Percentiles rank a stretch among this genome's conserved stretches.
Conservation (phyloP, 202 grass and related monocot genomes). For the Cymbopogon flexuosus region DNA sequence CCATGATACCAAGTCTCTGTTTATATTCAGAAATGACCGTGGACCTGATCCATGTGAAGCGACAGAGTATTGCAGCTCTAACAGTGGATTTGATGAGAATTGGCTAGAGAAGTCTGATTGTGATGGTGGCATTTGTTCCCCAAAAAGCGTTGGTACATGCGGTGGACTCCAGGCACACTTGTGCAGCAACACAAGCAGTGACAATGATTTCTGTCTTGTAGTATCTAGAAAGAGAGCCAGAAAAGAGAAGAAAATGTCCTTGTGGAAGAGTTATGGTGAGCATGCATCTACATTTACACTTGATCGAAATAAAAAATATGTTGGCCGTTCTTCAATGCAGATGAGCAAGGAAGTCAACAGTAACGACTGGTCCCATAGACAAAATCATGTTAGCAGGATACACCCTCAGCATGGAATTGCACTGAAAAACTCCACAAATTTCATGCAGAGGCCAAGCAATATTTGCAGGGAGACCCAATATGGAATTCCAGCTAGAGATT, state of each 20-base stretch:
- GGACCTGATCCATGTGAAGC: slow-evolving; percentile 27
- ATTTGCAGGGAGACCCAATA: background rate
- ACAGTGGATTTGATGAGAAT: slow-evolving; percentile 30
- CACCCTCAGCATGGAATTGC: slow-evolving; percentile 30
- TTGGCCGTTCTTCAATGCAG: slow-evolving; percentile 19
- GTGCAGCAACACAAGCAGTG: slow-evolving; percentile 30
- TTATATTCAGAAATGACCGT: slow-evolving; percentile 33
- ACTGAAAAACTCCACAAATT: slow-evolving; percentile 27
- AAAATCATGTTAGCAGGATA: slow-evolving; percentile 26
- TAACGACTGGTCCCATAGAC: slow-evolving; percentile 18
- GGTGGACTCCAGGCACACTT: slow-evolving; percentile 1
- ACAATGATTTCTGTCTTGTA: slow-evolving; percentile 53
- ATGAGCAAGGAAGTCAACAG: slow-evolving; percentile 26
- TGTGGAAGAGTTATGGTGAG: slow-evolving; percentile 29
- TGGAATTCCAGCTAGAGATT: slow-evolving; percentile 18
- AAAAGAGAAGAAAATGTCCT: slow-evolving; percentile 49
- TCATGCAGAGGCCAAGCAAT: slow-evolving; percentile 8
- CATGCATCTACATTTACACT: background rate
- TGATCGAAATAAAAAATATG: slow-evolving; percentile 35
- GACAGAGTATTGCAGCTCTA: slow-evolving; percentile 24
- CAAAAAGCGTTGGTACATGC: slow-evolving; percentile 11
- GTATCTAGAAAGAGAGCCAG: slow-evolving; percentile 61
- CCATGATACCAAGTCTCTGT: slow-evolving; percentile 8
- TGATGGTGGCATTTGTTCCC: slow-evolving; percentile 31
- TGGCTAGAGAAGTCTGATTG: slow-evolving; percentile 34